Evolutionary conservation across 441 rosid genomes (phyloP), one percentile per base, ranked within the genome.

Genomic region (Croton setiger): DNA sequence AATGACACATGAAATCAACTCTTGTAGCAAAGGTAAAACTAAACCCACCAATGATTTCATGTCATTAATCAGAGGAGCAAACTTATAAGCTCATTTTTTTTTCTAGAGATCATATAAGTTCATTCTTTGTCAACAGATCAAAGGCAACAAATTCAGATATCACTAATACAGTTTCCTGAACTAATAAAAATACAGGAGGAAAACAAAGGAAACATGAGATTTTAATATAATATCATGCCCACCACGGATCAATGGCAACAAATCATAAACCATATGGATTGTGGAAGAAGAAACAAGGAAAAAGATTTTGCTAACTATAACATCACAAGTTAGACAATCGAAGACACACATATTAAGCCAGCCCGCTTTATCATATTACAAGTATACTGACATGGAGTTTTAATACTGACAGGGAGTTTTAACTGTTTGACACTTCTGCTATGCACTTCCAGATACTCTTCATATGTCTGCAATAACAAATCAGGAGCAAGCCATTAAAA

Each of bases 381-480:
- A 68, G 68, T 47, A 77, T 82, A 88, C 97, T 91, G 71, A 93
- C 96, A 78, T 87, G 83, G 36, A 61, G 76, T 76, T 79, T 82
- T 62, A 82, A 76, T 82, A 88, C 97, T 91, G 71, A 93, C 96
- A 78, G 88, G 83, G 31, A 61, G 76, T 76, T 79, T 82, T 62
- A 82, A 67, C 62, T 80, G 88, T 76, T 79, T 80, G 85, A 82
- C 74, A 87, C 87, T 78, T 84, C 87, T 87, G 85, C 90, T 80
- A 78, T 86, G 92, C 68, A 80, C 86, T 79, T 88, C 97, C 80
- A 94, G 84, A 70, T 94, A 94, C 66, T 91, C 96, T 85, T 94
- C 96, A 75, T 94, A 94, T 13, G 98, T 87, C 97, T 94, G 94
- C 85, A 80, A 78, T 31, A 72, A 74, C 61, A 66, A 47, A 70